phyloP scores from a whole-genome alignment of 2,329 filamentous ascomycete species.

The Claviceps purpurea region DNA sequence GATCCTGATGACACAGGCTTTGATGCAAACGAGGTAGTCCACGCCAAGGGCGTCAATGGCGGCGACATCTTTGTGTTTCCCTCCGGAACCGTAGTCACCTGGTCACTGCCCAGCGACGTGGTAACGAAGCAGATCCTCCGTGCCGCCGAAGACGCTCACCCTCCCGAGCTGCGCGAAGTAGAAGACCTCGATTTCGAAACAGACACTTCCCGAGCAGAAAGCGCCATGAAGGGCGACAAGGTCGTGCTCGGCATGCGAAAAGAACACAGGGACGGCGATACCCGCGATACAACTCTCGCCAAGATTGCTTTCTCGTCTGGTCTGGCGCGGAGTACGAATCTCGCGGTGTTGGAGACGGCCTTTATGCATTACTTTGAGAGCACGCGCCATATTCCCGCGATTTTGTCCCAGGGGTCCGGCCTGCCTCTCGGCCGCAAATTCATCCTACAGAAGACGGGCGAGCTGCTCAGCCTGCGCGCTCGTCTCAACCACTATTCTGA shows the following conservation, averaged over 20 bases:
- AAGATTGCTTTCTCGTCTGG: constrained; percentile 96
- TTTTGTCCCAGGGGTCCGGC: constrained; percentile 51
- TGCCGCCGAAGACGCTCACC: constrained; percentile 63
- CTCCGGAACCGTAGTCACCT: constrained; percentile 84
- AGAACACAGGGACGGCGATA: constrained; percentile 30
- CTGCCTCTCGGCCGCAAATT: constrained; percentile 47
- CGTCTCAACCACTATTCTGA: constrained; percentile 96
- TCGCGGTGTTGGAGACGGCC: constrained; percentile 78
- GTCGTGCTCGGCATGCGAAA: constrained; percentile 74
- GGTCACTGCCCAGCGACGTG: constrained; percentile 69
- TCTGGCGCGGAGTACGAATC: constrained; percentile 80
- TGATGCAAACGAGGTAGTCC: constrained; percentile 48
- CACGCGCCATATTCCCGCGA: constrained; percentile 67
- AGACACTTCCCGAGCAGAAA: constrained; percentile 59
- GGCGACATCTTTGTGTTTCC: constrained; percentile 95
- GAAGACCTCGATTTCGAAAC: constrained; percentile 83
- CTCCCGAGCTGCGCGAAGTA: constrained; percentile 56
- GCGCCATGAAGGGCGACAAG: constrained; percentile 71
- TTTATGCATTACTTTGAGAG: constrained; percentile 76
- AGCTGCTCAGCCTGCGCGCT: constrained; percentile 76
- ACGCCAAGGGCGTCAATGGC: constrained; percentile 45
- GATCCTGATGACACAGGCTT: constrained; percentile 50
- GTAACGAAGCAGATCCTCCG: constrained; percentile 61
- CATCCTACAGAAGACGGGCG: constrained; percentile 85
- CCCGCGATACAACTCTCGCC: constrained; percentile 55